Conservation (phyloP, 306 rosid species). For the Dryas drummondii region DNA sequence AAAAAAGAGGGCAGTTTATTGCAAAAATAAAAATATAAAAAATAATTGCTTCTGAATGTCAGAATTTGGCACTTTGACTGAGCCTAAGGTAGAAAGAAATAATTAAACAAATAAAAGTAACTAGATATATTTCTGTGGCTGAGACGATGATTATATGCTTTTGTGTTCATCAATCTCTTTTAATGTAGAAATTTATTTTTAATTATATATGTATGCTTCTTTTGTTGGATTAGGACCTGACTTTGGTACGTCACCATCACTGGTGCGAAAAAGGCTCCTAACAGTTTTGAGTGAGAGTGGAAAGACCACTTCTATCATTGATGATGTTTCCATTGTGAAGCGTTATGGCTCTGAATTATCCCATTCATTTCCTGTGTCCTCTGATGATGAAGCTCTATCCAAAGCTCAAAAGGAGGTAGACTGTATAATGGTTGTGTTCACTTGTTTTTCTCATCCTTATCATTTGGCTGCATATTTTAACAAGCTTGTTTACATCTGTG, state of each 20-base stretch:
- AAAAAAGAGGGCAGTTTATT: background rate
- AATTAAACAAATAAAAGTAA: no score
- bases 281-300: conserved; percentile 70
- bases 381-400: conserved; percentile 85
- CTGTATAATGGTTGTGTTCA: conserved; percentile 14
- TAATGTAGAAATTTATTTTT: background rate
- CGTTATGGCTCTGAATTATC: conserved; percentile 77
- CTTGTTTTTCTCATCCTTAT: conserved; percentile 1
- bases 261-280: conserved; percentile 68
- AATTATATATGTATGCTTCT: conserved; percentile 4
- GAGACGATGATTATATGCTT: background rate
- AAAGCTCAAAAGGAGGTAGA: conserved; percentile 78
- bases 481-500: conserved; percentile 24
- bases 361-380: conserved; percentile 71
- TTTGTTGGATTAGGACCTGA: conserved; percentile 67
- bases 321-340: conserved; percentile 74
- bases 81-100: no score
- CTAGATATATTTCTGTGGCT: background rate
- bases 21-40: no score
- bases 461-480: background rate
- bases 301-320: conserved; percentile 70
- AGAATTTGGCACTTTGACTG: background rate
- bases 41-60: background rate
- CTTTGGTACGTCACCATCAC: conserved; percentile 80
- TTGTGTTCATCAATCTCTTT: background rate